Evolutionary conservation across 2,329 filamentous ascomycete genomes (phyloP).

Genomic region (Paraphoma sp.): DNA sequence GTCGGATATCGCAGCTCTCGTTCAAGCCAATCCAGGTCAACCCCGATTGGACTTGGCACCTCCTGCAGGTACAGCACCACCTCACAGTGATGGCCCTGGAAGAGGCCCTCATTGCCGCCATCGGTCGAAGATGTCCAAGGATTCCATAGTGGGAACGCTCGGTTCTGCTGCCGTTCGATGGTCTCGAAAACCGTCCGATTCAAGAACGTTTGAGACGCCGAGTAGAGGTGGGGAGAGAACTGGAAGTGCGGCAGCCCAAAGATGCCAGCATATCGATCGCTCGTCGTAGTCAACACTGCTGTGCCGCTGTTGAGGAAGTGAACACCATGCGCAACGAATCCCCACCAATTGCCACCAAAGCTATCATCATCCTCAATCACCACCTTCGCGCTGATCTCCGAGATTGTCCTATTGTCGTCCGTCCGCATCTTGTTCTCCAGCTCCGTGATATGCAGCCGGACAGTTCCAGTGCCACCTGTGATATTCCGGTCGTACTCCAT

Average conservation of each 20-base stretch:
- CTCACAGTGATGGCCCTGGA: conserved; percentile 82
- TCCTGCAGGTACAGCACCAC: conserved; percentile 86
- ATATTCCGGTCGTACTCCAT: conserved; percentile 79
- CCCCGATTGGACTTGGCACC: conserved; percentile 24
- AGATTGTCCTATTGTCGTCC: conserved; percentile 55
- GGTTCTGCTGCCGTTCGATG: conserved; percentile 69
- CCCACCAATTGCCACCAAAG: conserved; percentile 73
- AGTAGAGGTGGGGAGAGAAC: conserved; percentile 62
- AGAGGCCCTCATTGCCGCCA: conserved; percentile 61
- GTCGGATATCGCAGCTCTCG: conserved; percentile 65
- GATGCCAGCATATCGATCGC: conserved; percentile 85
- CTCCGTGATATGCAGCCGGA: conserved; percentile 73
- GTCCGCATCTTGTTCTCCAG: conserved; percentile 46
- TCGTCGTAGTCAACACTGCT: conserved; percentile 84
- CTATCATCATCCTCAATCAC: conserved; percentile 75
- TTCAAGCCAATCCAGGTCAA: conserved; percentile 60
- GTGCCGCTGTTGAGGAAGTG: conserved; percentile 85
- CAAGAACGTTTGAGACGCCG: conserved; percentile 62
- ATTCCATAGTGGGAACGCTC: conserved; percentile 61
- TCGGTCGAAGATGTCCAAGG: conserved; percentile 79
- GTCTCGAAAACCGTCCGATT: conserved; percentile 74
- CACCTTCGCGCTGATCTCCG: conserved; percentile 73
- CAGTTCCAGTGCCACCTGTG: conserved; percentile 70
- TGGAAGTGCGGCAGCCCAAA: conserved; percentile 87
- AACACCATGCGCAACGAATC: conserved; percentile 80